Evolutionary conservation across 2,329 filamentous ascomycete genomes (phyloP).

Genomic region (Sporothrix globosa): DNA sequence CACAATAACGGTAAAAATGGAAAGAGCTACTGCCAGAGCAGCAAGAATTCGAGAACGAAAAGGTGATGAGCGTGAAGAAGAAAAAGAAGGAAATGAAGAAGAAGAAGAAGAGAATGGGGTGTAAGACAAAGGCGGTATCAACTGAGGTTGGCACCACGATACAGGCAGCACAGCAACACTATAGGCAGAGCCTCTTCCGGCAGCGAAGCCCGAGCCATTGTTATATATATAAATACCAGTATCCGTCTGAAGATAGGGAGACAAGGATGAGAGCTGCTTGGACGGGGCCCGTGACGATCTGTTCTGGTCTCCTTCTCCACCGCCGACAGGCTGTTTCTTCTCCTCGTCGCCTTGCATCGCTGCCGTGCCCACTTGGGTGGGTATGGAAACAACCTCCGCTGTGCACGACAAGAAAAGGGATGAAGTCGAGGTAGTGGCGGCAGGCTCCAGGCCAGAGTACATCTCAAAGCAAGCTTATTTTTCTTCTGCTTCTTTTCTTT

Average conservation of each 20-base stretch:
- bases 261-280: not conserved
- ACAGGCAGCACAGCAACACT: slow-evolving; percentile 5
- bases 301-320: not conserved
- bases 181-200: not conserved
- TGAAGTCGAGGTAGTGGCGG: not conserved
- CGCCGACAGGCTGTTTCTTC: not conserved
- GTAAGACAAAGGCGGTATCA: not conserved
- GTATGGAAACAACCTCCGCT: not conserved
- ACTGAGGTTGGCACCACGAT: not conserved
- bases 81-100: not conserved
- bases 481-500: not conserved
- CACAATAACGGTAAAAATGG: not conserved
- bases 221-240: slow-evolving; percentile 16
- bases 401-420: not conserved
- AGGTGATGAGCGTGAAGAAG: slow-evolving; percentile 1
- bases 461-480: not conserved
- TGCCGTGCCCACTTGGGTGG: slow-evolving; percentile 11
- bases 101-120: not conserved
- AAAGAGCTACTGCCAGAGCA: slow-evolving; percentile 9
- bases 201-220: slow-evolving; percentile 5
- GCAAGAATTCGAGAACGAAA: not conserved
- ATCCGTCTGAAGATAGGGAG: slow-evolving; percentile 3
- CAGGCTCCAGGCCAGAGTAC: not conserved
- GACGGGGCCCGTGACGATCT: slow-evolving; percentile 21
- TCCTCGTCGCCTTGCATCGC: slow-evolving; percentile 8